These are phyloP conservation scores for Aspergillus sp. DNA, from an alignment of 2,329 filamentous ascomycete genomes.

Conservation along the genomic window DNA sequence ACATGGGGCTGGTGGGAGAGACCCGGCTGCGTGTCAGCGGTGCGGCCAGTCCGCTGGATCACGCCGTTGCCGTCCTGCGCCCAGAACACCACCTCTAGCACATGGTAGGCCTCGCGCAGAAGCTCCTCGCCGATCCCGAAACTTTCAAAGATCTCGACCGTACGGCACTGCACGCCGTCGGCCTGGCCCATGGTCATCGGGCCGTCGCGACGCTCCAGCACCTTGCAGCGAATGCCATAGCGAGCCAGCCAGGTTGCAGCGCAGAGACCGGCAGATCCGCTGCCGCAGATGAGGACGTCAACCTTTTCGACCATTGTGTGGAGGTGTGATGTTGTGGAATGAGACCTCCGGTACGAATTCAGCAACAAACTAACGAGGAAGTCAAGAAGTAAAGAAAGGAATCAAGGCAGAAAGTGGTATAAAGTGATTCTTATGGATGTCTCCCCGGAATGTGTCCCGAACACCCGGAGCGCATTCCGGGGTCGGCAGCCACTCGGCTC, in stretches of 20 bases:
- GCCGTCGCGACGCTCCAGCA: conserved; percentile 57
- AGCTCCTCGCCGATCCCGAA: conserved; percentile 56
- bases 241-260: conserved; percentile 62
- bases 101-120: conserved; percentile 58
- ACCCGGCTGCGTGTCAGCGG: conserved; percentile 55
- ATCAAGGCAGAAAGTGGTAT: not conserved
- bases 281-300: conserved; percentile 62
- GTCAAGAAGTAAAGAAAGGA: not conserved
- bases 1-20: conserved; percentile 57
- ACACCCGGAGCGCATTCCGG: conserved; percentile 15
- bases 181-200: conserved; percentile 61
- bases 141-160: conserved; percentile 62
- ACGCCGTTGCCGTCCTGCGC: conserved; percentile 33
- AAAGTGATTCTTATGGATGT: conserved; percentile 9
- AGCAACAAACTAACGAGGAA: not conserved
- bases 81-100: conserved; percentile 61
- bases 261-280: conserved; percentile 62
- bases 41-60: conserved; percentile 49
- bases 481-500: not conserved
- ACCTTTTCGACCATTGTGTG: conserved; percentile 20
- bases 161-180: conserved; percentile 62
- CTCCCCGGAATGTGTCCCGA: conserved; percentile 18
- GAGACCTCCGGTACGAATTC: not conserved
- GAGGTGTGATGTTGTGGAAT: not conserved
- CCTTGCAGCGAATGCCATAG: conserved; percentile 55